Base-by-base conservation (phyloP, 805 yeast genomes). In the Zygoascus tannicola region DNA sequence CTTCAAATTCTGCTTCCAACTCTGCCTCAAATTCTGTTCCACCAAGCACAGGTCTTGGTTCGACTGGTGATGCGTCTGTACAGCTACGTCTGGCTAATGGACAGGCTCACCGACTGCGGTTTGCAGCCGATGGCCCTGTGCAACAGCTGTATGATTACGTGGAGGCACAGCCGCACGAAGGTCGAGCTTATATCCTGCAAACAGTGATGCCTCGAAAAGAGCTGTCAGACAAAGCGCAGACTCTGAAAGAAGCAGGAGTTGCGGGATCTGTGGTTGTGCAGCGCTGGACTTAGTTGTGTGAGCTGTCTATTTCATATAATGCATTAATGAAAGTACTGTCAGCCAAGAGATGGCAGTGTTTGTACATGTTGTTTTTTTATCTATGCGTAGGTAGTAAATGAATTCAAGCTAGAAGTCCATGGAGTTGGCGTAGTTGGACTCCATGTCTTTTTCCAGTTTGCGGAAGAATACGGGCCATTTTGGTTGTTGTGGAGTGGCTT, bases 31-130 rank as follows among this genome's bases (percentile, higher is more conserved):
- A 26, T 33, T n/a, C n/a, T n/a, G n/a, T n/a, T n/a, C n/a, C n/a
- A n/a, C n/a, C n/a, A n/a, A n/a, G n/a, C n/a, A n/a, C n/a, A n/a
- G 39, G 43, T 8, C 22, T 39, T 15, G 40, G 45, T 16, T 28
- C 40, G 15, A 33, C 49, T 2, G 92, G 94, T 4, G 92, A 85
- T 57, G 70, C 90, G 0, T 67, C 73, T 4, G 80, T 88, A 5
- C 96, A 86, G 62, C 76, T 88, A 14, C 74, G 96, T 58, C 73
- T 87, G 46, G 94, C 92, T 2, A 81, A 77, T 56, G 97, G 97
- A 4, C 74, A 77, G 48, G 74, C 86, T 48, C 66, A 76, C 16
- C 70, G 83, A 14, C 77, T 74, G 40, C 75, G 75, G 39, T 81
- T 90, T 58, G 68, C 76, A 52, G 68, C 86, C 4, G 55, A 71